These are phyloP conservation scores for Colletotrichum sp. DNA, from an alignment of 2,329 filamentous ascomycete genomes.

Conservation along the genomic window DNA sequence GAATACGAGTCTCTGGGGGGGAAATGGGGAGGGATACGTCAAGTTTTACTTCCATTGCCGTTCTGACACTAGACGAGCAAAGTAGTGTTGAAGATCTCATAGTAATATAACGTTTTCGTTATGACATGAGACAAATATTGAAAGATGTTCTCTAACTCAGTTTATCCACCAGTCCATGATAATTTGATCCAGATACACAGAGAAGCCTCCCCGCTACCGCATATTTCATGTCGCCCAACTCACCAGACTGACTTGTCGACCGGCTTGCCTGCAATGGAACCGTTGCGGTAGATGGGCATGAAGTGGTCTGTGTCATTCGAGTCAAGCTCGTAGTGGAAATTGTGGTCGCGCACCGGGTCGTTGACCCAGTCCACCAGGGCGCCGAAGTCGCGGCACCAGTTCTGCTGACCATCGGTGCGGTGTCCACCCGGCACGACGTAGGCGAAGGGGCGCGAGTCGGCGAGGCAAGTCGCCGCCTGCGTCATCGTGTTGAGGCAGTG, in stretches of 20 bases:
- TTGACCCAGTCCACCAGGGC: neutral
- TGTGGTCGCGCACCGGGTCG: neutral
- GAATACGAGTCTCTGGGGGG: too few relatives aligned
- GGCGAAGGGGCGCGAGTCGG: neutral
- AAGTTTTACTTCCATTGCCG: neutral
- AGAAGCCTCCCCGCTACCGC: too few relatives aligned
- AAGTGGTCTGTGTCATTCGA: neutral
- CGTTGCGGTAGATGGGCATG: neutral
- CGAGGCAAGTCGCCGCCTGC: neutral
- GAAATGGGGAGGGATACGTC: rapidly evolving
- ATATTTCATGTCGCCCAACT: neutral
- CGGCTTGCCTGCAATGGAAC: neutral
- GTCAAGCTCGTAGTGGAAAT: neutral
- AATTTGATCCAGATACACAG: too few relatives aligned
- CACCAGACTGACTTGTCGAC: neutral
- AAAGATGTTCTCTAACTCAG: too few relatives aligned
- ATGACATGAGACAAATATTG: too few relatives aligned
- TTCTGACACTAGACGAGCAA: neutral
- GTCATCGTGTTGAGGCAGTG: neutral
- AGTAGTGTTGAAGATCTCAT: neutral
- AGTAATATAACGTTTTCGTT: too few relatives aligned
- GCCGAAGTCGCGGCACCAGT: neutral
- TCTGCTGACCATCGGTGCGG: neutral
- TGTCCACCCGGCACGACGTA: neutral
- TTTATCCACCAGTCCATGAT: too few relatives aligned